Evolutionary conservation across 371 early-diverging fungal genomes (phyloP), one percentile per base, ranked within the genome.

Genomic region (Syncephalastrum monosporum): DNA sequence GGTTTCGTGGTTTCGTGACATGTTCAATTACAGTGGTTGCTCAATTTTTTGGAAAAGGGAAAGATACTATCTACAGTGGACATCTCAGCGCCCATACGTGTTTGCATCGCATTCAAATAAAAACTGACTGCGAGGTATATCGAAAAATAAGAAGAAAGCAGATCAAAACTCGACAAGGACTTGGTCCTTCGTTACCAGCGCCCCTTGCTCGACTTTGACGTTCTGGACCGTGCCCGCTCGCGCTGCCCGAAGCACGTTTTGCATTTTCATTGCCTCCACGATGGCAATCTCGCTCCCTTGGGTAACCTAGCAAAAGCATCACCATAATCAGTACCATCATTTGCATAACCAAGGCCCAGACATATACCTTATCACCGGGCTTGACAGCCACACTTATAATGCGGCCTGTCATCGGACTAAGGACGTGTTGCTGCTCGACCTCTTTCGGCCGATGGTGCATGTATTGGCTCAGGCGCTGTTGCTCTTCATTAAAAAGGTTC

Each of bases 211-310:
- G 12, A 94, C 91, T 62, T 80, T 68, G 15, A 98, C 83, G 38
- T 84, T 85, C 71, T 89, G 91, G 61, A 98, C 78, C 50, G 78
- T 86, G 48, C 96, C 97, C 4, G 80, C 85, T 7, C 85, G 80
- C 5, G 91, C 81, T 8, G 96, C 87, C 3, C 91, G 81, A 47
- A 98, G 67, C 6, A 96, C 91, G 63, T 98, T 96, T 63, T 97
- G 95, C 98, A 97, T 97, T 79, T 98, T 98, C 98, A 98, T 98
- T 23, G 98, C 98, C 74, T 98, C 98, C 4, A 98, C 91, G 0
- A 95, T 89, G 0, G 89, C 91, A 8, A 98, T 67, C 62, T 94
- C 95, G 4, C 77, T 74, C 1, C 98, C 98, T 71, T 93, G 89
- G 3, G 84, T 77, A 3, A 96, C 88, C 66, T 73, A 52, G n/a